Percentiles rank a stretch among this genome's conserved stretches.
Conservation (phyloP, 495 filamentous ascomycete genomes). For the Aspergillus sclerotiicarbonarius region DNA sequence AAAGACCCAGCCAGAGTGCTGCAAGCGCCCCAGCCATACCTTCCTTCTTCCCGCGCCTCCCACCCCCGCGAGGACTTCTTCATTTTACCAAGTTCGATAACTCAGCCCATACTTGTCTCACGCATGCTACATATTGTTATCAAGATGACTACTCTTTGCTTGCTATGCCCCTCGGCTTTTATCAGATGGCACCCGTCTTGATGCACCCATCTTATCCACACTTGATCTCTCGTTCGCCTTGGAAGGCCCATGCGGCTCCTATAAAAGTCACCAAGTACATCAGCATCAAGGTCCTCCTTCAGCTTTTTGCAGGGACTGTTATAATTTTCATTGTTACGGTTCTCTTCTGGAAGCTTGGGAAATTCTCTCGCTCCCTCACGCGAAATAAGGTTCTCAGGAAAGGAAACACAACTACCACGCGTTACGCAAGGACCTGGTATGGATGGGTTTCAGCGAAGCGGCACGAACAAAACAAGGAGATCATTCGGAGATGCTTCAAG, state of each 20-base stretch:
- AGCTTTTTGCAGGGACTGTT: conserved; percentile 41
- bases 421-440: conserved; percentile 47
- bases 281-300: conserved; percentile 27
- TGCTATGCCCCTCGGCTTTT: conserved; percentile 5
- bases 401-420: conserved; percentile 31
- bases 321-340: conserved; percentile 39
- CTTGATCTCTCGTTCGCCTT: conserved; percentile 23
- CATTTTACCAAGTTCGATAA: neutral
- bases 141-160: conserved; percentile 16
- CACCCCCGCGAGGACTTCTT: neutral
- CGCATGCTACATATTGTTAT: conserved; percentile 22
- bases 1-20: no score
- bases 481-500: conserved; percentile 18
- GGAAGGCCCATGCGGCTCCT: conserved; percentile 17
- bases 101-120: neutral
- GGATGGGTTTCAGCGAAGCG: conserved; percentile 40
- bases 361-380: conserved; percentile 37
- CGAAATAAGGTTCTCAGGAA: conserved; percentile 29
- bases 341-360: conserved; percentile 42
- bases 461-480: conserved; percentile 32
- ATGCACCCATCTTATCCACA: conserved; percentile 30
- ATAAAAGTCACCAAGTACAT: conserved; percentile 22
- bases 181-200: conserved; percentile 35
- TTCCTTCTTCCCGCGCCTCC: conserved; percentile 41
- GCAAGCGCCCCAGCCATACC: no score